Base-by-base conservation (phyloP, 352 stramenopile species). In the Phytophthora constricta region DNA sequence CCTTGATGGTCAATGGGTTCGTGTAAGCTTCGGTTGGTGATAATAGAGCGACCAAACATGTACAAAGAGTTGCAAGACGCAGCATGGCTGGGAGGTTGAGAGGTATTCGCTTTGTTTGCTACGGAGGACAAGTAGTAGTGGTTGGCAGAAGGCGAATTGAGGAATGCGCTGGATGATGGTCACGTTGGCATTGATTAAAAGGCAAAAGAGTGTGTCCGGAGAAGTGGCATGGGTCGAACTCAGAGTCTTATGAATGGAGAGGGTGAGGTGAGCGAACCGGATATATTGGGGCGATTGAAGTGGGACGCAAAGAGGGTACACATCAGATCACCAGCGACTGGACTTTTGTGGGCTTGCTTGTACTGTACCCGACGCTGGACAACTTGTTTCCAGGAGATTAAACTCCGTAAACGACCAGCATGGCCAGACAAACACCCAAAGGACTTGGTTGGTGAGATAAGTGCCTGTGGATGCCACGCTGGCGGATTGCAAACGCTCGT, bases 1-100 rank as follows among this genome's bases (percentile, higher is more conserved):
- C 70, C 37, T 90, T 86, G 70, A 86, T 75, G 25, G 61, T 62
- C 66, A 91, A 77, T 23, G 83, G 83, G 51, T 86, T 87, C 13
- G 77, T 86, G 66, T 86, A 86, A 25, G 63, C 60, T 8, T 69
- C 27, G 0, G 52, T 48, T 23, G 55, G 19, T 23, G 61, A 19
- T 26, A 51, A 31, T 48, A 68, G 7, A 3, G 37, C 25, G 37
- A 59, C 47, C 13, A 65, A 63, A 51, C 51, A 46, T 45, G 70
- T 34, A 14, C 52, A 26, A 14, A 77, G 52, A 20, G 49, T 52
- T 22, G 57, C 51, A 20, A 66, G 20, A 14, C 39, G 65, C 23
- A 57, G 47, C 64, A 80, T 76, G 11, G 11, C 58, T 22, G 27
- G 19, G 39, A 47, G 56, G 33, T 56, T 33, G 26, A 16, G 46